phyloP scores from a whole-genome alignment of 1,284 basidiomycete species.

The Spongiforma sp. region DNA sequence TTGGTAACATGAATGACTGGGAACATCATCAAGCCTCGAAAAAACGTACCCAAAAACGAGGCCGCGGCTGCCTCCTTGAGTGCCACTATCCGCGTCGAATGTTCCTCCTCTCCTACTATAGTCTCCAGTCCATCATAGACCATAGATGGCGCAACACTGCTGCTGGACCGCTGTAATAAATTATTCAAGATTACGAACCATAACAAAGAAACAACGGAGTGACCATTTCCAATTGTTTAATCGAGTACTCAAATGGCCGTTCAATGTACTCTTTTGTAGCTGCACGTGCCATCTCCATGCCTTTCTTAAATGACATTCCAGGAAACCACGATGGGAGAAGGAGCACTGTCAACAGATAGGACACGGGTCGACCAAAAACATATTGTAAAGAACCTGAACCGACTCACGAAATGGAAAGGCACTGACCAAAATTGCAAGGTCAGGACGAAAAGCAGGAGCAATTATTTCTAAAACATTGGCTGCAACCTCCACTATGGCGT shows the following conservation, averaged over 20 bases:
- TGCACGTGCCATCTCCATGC: neutral
- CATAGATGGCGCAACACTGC: slow-evolving; percentile 11
- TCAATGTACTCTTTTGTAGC: neutral
- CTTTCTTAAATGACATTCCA: slow-evolving; percentile 8
- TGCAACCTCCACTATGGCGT: neutral
- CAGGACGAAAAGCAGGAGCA: slow-evolving; percentile 3
- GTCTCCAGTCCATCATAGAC: slow-evolving; percentile 10
- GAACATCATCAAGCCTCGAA: too few species aligned
- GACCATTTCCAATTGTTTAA: slow-evolving; percentile 2
- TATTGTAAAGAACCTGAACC: neutral
- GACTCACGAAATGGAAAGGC: slow-evolving; percentile 6
- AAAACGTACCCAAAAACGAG: slow-evolving; percentile 17
- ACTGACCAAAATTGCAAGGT: slow-evolving; percentile 5
- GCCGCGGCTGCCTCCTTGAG: slow-evolving; percentile 19
- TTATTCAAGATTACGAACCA: neutral
- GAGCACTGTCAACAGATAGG: neutral
- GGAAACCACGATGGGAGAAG: slow-evolving; percentile 18
- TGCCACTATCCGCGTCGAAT: neutral
- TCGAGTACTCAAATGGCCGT: slow-evolving; percentile 11
- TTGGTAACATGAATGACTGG: neutral
- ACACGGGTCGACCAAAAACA: neutral
- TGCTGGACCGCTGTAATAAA: neutral
- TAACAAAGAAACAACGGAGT: neutral
- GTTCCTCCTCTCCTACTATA: slow-evolving; percentile 1
- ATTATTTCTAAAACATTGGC: neutral